Evolutionary conservation across 495 filamentous ascomycete genomes (phyloP), one percentile per base, ranked within the genome.

Genomic region (Penicillium lividum): DNA sequence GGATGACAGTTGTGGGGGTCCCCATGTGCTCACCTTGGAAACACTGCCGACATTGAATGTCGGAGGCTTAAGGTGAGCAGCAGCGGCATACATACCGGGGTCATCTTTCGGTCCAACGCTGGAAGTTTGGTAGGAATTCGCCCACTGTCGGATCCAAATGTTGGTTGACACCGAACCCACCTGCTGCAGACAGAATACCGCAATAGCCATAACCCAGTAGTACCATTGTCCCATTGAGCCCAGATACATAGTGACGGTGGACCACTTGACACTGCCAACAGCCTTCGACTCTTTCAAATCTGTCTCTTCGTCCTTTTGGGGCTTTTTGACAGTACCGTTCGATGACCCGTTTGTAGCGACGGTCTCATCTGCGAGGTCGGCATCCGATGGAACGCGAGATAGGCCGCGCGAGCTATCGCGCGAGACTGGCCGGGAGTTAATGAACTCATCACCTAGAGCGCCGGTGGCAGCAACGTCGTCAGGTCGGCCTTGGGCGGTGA

Each of bases 141-240:
- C 84, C 95, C 95, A 99, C 65, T 93, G 80, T 62, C 91, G 84
- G 61, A 99, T 95, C 95, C 95, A 99, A 40, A 98, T 70, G 62
- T 90, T 96, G 16, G 90, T 92, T 9, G 89, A 89, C 13, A 98
- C 89, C 11, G 87, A 87, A 16, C 87, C 87, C 29, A 95, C 63
- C 68, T 98, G 93, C 67, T 97, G 91, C 46, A 86, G 73, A 13
- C 77, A 82, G 67, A 99, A 98, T 43, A 90, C 83, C 0, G 84
- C 49, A 22, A 86, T 69, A 22, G 93, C 89, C 47, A 86, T 65
- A 45, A 88, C 66, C 95, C 95, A 99, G 68, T 92, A 99, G 80
- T 90, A 90, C 92, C 93, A 97, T 5, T 84, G 80, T 8, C 95
- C 95, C 95, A 98, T 98, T 46, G 92, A 82, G 22, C 69, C 68